phyloP scores from a whole-genome alignment of 352 stramenopile genomes.

The Albugo candida region DNA sequence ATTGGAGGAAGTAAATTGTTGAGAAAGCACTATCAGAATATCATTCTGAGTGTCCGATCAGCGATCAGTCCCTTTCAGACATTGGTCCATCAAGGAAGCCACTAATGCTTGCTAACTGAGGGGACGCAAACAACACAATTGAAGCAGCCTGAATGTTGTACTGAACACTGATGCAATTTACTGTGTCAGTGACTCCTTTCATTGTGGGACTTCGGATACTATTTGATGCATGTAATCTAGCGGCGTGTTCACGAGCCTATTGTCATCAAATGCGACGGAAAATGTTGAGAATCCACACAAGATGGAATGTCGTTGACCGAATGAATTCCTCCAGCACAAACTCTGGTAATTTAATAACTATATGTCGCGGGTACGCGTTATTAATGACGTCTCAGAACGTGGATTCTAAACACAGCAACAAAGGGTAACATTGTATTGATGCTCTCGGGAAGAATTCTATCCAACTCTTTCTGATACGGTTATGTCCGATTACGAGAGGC shows the following conservation, averaged over 20 bases:
- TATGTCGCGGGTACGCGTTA: conserved; percentile 36
- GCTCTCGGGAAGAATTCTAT: conserved; percentile 29
- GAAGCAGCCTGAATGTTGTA: no score
- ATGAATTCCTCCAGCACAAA: not conserved
- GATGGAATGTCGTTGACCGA: not conserved
- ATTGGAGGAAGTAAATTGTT: no score
- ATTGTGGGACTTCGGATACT: conserved; percentile 67
- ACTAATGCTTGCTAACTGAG: no score
- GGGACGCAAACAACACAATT: no score
- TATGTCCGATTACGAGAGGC: conserved; percentile 6
- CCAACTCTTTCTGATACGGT: conserved; percentile 46
- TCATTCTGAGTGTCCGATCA: no score
- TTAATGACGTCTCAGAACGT: conserved; percentile 58
- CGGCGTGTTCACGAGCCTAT: conserved; percentile 25
- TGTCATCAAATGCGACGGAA: not conserved
- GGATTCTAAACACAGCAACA: no score
- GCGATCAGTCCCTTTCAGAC: no score
- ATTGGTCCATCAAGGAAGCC: no score
- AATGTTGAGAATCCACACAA: not conserved
- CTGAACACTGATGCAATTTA: conserved; percentile 12
- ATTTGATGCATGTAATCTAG: conserved; percentile 55
- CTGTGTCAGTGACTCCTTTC: conserved; percentile 59
- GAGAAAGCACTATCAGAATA: no score
- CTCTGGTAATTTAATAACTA: not conserved
- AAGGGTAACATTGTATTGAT: no score